These are phyloP conservation scores for Heliosperma pusillum DNA, from an alignment of 148 eudicot genomes.

Conservation along the genomic window DNA sequence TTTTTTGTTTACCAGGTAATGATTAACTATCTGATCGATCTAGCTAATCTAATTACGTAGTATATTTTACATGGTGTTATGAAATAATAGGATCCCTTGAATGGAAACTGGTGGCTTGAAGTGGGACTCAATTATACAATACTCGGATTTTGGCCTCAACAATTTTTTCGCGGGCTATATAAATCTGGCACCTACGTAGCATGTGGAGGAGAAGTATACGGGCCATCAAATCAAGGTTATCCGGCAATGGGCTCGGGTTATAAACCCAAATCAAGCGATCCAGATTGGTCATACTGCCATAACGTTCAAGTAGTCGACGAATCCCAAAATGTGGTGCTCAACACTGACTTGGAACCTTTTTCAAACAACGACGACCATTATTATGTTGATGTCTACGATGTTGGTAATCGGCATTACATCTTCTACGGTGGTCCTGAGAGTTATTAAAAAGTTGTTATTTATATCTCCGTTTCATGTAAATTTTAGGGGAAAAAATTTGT, in stretches of 20 bases:
- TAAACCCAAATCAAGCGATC: background rate
- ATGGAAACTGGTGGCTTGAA: conserved; percentile 28
- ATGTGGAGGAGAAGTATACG: conserved; percentile 29
- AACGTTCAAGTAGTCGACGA: conserved; percentile 18
- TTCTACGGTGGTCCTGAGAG: conserved; percentile 20
- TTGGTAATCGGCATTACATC: background rate
- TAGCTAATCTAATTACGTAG: too few species aligned
- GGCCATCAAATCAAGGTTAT: conserved; percentile 1
- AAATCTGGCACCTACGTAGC: conserved; percentile 19
- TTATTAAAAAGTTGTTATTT: background rate
- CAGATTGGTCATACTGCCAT: conserved; percentile 7
- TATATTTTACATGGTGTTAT: background rate
- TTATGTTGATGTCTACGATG: background rate
- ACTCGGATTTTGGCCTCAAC: conserved; percentile 29
- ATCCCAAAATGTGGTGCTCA: background rate
- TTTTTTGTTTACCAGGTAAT: conserved; percentile 27
- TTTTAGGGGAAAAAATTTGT: too few species aligned
- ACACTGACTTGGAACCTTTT: conserved; percentile 7
- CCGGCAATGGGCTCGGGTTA: conserved; percentile 24
- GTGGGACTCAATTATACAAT: background rate
- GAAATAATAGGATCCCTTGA: conserved; percentile 9
- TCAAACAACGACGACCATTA: background rate
- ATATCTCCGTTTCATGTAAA: too few species aligned
- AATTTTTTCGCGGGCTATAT: conserved; percentile 13
- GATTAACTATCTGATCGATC: too few species aligned